Percentiles rank a stretch among this genome's conserved stretches.
These are phyloP conservation scores for Vitis cinerea DNA, from an alignment of 164 flowering plant species.

Conservation along the genomic window DNA sequence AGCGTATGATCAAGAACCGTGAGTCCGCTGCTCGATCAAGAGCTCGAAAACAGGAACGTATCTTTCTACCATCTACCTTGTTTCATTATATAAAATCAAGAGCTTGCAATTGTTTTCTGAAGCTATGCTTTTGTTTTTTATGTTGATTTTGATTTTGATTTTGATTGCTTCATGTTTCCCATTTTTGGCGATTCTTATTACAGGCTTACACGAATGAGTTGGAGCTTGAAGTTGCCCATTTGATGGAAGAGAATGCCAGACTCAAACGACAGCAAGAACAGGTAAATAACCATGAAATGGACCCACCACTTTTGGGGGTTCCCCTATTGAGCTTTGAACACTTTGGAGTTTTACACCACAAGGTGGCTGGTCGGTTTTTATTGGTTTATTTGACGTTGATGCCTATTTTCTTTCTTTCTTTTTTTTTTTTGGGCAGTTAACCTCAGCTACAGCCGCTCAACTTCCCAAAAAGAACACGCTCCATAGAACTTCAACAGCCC, in stretches of 20 bases:
- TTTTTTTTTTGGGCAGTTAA: constrained; percentile 17
- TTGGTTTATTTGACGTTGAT: too few relatives aligned
- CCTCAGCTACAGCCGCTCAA: constrained; percentile 33
- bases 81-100: not conserved
- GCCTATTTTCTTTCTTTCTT: not conserved
- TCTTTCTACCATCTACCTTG: not conserved
- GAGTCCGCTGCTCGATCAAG: constrained; percentile 54
- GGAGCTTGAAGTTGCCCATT: constrained; percentile 43
- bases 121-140: not conserved
- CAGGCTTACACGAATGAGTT: constrained; percentile 58
- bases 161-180: not conserved
- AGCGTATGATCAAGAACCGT: constrained; percentile 48
- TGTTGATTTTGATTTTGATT: not conserved
- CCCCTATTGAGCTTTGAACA: not conserved
- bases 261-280: constrained; percentile 45
- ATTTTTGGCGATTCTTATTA: not conserved
- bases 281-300: constrained; percentile 11
- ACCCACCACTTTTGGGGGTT: not conserved
- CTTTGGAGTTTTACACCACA: too few relatives aligned
- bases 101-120: too few relatives aligned
- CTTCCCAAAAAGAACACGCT: constrained; percentile 34
- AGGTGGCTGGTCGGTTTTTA: too few relatives aligned
- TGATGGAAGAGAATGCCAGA: constrained; percentile 48
- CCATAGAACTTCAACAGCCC: constrained; percentile 43
- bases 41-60: constrained; percentile 46